Percentiles rank a stretch among this genome's conserved stretches.
Conservation (phyloP, 805 yeast genomes). For the Zygotorulaspora danielsina region DNA sequence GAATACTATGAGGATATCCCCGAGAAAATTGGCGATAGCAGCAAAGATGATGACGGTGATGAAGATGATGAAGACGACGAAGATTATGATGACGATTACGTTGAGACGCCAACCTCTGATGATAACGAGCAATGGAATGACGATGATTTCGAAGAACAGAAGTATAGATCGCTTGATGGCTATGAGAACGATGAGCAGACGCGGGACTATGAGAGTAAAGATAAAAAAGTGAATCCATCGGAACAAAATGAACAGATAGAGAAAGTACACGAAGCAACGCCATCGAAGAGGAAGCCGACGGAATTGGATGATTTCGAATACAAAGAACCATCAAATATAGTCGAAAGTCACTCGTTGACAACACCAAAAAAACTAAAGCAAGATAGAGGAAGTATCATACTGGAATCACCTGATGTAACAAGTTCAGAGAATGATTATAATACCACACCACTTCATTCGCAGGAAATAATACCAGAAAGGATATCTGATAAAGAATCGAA, state of each 20-base stretch:
- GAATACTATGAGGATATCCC: slow-evolving; percentile 21
- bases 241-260: slow-evolving; percentile 2
- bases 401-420: slow-evolving; percentile 9
- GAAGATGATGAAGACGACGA: slow-evolving; percentile 16
- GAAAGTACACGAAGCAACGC: slow-evolving; percentile 7
- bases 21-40: slow-evolving; percentile 11
- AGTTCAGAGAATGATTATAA: slow-evolving; percentile 6
- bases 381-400: slow-evolving; percentile 1
- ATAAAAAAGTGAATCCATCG: slow-evolving; percentile 4
- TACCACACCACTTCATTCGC: slow-evolving; percentile 6
- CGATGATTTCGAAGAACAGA: slow-evolving; percentile 12
- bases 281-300: slow-evolving; percentile 28
- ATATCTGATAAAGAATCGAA: slow-evolving; percentile 7
- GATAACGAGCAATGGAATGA: slow-evolving; percentile 17
- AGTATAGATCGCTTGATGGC: slow-evolving; percentile 5
- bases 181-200: slow-evolving; percentile 9
- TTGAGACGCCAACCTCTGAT: slow-evolving; percentile 2
- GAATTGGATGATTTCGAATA: slow-evolving; percentile 32
- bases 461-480: slow-evolving; percentile 12
- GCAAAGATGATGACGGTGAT: slow-evolving; percentile 14
- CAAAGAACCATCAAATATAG: slow-evolving; percentile 9
- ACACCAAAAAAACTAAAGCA: slow-evolving; percentile 28
- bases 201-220: slow-evolving; percentile 8
- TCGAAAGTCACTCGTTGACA: slow-evolving; percentile 9
- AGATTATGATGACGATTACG: slow-evolving; percentile 9